These are phyloP conservation scores for Phyllosticta citriasiana DNA, from an alignment of 2,329 filamentous ascomycete species.

Conservation along the genomic window DNA sequence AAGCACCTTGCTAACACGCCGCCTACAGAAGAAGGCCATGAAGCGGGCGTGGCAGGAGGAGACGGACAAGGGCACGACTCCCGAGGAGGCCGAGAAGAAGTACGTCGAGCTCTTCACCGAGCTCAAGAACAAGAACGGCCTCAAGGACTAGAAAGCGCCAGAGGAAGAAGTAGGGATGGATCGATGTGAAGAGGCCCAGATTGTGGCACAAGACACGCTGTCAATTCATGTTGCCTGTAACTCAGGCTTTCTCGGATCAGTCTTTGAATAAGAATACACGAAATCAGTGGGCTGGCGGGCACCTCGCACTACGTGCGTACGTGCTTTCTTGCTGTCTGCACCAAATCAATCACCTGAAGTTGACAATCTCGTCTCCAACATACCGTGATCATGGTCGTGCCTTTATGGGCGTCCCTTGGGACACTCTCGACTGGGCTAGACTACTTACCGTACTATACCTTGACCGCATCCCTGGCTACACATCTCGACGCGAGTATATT, in stretches of 20 bases:
- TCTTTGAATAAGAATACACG: too few relatives aligned
- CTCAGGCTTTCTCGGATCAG: too few relatives aligned
- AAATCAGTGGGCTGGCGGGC: too few relatives aligned
- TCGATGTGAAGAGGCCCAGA: neutral
- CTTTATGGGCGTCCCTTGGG: too few relatives aligned
- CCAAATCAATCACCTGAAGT: too few relatives aligned
- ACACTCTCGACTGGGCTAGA: constrained; percentile 28
- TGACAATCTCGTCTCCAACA: neutral
- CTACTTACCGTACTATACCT: too few relatives aligned
- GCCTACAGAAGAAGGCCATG: constrained; percentile 64
- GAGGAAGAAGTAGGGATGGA: constrained; percentile 25
- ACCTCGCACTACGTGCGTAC: too few relatives aligned
- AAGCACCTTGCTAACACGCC: neutral
- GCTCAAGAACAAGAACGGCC: constrained; percentile 61
- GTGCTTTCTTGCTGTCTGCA: too few relatives aligned
- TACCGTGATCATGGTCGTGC: constrained; percentile 37
- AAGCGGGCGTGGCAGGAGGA: constrained; percentile 65
- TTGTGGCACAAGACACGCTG: too few relatives aligned
- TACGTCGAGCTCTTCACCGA: constrained; percentile 66
- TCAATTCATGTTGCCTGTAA: too few relatives aligned
- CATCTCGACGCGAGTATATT: too few relatives aligned
- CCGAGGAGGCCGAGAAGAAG: constrained; percentile 60
- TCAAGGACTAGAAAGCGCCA: constrained; percentile 43
- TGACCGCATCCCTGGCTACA: too few relatives aligned
- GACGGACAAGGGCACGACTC: constrained; percentile 51